Base-by-base conservation (phyloP, 2,329 filamentous ascomycete genomes). In the Dactylellina leptospora region DNA sequence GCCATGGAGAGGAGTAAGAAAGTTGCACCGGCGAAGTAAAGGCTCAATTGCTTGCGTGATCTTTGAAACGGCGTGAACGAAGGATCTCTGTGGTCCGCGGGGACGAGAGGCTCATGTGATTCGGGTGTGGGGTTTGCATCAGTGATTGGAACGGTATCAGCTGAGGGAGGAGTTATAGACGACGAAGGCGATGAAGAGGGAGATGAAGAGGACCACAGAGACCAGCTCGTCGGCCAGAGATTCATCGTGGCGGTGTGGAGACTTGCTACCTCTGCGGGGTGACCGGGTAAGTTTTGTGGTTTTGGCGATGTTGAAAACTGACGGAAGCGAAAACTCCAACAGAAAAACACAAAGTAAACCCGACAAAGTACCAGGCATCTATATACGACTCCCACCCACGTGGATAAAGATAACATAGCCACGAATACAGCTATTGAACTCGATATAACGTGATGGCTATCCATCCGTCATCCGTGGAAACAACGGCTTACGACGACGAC, bases 1-100 rank as follows among this genome's bases (percentile, higher is more conserved):
- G 88, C 78, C 1, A 90, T 82, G 0, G 92, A 91, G 74, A 92
- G 83, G 20, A 86, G 82, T 74, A 96, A 85, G 81, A 96, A 96
- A 61, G 86, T 83, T 9, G 90, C 84, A 42, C 93, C 93, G 72
- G 88, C 87, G 76, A 88, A 83, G 80, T 95, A 89, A 69, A 96
- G 80, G 22, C 87, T 84, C 11, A 91, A 80, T 79, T 92, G 88
- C 59, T 84, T 84, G 53, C 85, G 78, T 40, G 83, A 85, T 77
- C 86, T 85, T 53, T 80, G 78, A 13, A 82, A 82, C 54, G 74
- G 56, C 33, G 75, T 64, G 36, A 74, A 44, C 9, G 53, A 22
- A 4, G 66, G 48, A 60, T 74, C 58, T 50, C 59, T 56, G 53
- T 63, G 54, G 55, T 53, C 50, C n/a, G 22, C 8, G 38, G 20